Base-by-base conservation (phyloP, 495 filamentous ascomycete genomes). In the Tetracladium setigerum region DNA sequence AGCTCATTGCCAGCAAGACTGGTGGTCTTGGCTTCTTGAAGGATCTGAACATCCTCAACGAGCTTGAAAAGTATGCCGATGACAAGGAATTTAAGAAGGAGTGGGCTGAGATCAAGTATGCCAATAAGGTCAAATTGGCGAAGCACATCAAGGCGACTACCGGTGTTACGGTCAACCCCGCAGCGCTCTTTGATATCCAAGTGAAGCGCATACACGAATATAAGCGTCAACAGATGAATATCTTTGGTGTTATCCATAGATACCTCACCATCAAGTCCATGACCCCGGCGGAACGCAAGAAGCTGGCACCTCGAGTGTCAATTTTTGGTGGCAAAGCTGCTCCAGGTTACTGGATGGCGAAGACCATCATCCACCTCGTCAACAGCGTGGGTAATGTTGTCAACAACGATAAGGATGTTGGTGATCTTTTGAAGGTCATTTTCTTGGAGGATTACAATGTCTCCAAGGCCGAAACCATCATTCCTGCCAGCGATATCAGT, bases 201-300 rank as follows among this genome's bases (percentile, higher is more conserved):
- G 92, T 97, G 46, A 98, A 98, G 73, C 86, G 92, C 53, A 98
- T 98, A 62, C 92, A 98, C 67, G 92, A 98, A 70, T 98, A 98
- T 69, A 98, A 98, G 75, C 85, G 92, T 42, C 92, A 98, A 68
- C 92, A 98, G 62, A 81, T 98, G 59, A 98, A 98, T 70, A 96
- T 98, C 61, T 96, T 98, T 56, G 92, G 92, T 41, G 87, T 95
- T 49, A 97, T 98, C 57, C 85, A 95, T 63, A 83, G 92, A 37
- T 98, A 97, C 62, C 77, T 98, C 13, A 80, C 73, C 17, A 82
- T 98, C 60, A 98, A 98, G 64, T 67, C 72, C 7, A 82, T 95
- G 83, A 79, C 75, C 18, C 68, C 88, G 1, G 87, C 88, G 59
- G 83, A 95, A 61, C 79, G 82, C 49, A 90, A 95, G 74, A 92